Base-by-base conservation (phyloP, 805 yeast species). In the Pichia manshurica region DNA sequence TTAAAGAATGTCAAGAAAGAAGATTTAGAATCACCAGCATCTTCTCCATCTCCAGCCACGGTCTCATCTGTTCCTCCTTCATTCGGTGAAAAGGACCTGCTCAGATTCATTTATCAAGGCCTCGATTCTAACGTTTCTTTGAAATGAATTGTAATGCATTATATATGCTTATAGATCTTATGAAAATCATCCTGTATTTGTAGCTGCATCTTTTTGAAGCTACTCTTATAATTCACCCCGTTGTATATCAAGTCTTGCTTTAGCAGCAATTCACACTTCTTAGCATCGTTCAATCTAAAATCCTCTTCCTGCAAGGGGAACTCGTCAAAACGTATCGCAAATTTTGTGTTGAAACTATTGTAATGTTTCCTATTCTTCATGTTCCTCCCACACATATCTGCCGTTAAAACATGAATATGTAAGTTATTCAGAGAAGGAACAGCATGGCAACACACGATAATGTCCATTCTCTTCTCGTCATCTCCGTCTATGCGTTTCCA, bases 361-460 rank as follows among this genome's bases (percentile, higher is more conserved):
- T 78, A 86, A 62, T 87, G 95, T 47, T 70, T 73, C 50, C 73
- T 77, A 54, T 79, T 69, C 60, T 84, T 86, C 66, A 86, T 47
- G 22, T 69, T 57, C 0, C 65, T 65, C 9, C 85, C 77, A 53
- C 68, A 56, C 56, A 82, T 74, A 62, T 87, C 95, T 42, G 66
- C 69, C 0, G 89, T 79, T 42, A 87, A 70, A 21, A 87, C 78
- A 65, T 87, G 95, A 17, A 87, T 67, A 57, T 87, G 95, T 39
- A 86, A 56, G 59, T 87, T 84, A 35, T 63, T 64, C 73, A 86
- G 60, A 0, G 89, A 81, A 3, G 95, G 95, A 2, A 73, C 73
- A 4, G 84, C 63, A 63, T 87, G 95, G 22, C 85, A 72, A 0
- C 95, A 91, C 8, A 73, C 74, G 50, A 68, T 66, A 8, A 25